Base-by-base conservation (phyloP, 768 basidiomycete genomes). In the Rhodotorula toruloides region DNA sequence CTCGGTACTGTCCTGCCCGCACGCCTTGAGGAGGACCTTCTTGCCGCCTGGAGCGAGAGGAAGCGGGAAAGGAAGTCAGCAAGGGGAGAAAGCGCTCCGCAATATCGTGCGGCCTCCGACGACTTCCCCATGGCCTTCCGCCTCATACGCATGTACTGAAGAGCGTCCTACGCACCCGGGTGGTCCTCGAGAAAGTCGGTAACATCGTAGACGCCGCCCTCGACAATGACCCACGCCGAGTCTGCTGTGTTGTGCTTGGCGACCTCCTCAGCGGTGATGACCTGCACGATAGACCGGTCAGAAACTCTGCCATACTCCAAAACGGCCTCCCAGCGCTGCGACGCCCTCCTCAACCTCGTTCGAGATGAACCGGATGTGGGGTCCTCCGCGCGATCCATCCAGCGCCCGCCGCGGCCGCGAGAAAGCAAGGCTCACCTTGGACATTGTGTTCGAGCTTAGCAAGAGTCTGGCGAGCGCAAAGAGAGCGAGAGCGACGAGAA, bases 151-250 rank as follows among this genome's bases (percentile, higher is more conserved):
- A n/a, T 11, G 16, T 9, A 17, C 44, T 46, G 9, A 19, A 46
- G n/a, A 39, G 29, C 5, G 34, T n/a, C n/a, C n/a, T n/a, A 55
- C 63, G 34, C 9, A 54, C 63, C 65, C 0, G 65, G 65, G 50
- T 67, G 65, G 13, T 67, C 65, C 5, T 61, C 60, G 27, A 62
- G 42, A 32, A 62, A 62, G 11, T 55, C 63, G 6, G 58, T 57
- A 25, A 71, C 61, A 40, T 71, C 70, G 65, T 71, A 71, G 11
- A 71, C 65, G 12, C 32, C 25, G 1, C 48, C 53, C n/a, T 71
- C 70, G 56, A 71, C 47, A 44, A 71, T 48, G 43, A 71, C 54
- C 69, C 69, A 71, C 16, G 69, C 69, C 14, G 42, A 47, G n/a
- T 71, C 61, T 8, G 65, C 58, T 16, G 48, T 29, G 29, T 55